Evolutionary conservation across 768 basidiomycete genomes (phyloP).

Genomic region (Pisolithus tinctorius): DNA sequence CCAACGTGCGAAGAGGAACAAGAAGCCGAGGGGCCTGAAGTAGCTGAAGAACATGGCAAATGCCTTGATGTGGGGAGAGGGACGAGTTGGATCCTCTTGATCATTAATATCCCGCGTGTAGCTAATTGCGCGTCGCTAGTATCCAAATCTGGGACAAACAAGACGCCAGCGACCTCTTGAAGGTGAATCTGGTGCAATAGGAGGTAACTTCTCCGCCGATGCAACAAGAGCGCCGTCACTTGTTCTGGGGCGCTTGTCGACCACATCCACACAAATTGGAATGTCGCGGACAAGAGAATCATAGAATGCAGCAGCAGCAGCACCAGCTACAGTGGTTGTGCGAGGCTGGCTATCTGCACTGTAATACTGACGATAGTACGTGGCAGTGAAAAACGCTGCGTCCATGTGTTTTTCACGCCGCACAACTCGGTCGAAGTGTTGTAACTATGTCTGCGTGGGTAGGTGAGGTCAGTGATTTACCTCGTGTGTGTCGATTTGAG

Average conservation of each 20-base stretch:
- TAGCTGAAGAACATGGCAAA: conserved; percentile 38
- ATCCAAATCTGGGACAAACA: conserved; percentile 9
- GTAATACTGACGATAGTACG: conserved; percentile 47
- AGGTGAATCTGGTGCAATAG: neutral
- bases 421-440: conserved; percentile 67
- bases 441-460: conserved; percentile 38
- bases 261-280: conserved; percentile 54
- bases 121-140: conserved; percentile 1
- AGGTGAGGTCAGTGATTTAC: conserved; percentile 24
- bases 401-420: conserved; percentile 61
- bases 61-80: conserved; percentile 55
- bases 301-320: conserved; percentile 21
- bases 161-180: neutral
- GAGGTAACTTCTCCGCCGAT: too few relatives aligned
- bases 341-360: conserved; percentile 32
- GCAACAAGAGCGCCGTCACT: conserved; percentile 22
- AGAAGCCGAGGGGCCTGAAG: conserved; percentile 28
- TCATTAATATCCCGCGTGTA: conserved; percentile 24
- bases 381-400: conserved; percentile 58
- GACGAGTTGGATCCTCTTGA: conserved; percentile 48
- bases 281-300: conserved; percentile 17
- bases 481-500: conserved; percentile 12
- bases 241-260: conserved; percentile 50
- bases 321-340: conserved; percentile 24
- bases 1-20: conserved; percentile 16